Evolutionary conservation across 164 flowering plant genomes (phyloP), one percentile per base, ranked within the genome.

Genomic region (Warburgia ugandensis): DNA sequence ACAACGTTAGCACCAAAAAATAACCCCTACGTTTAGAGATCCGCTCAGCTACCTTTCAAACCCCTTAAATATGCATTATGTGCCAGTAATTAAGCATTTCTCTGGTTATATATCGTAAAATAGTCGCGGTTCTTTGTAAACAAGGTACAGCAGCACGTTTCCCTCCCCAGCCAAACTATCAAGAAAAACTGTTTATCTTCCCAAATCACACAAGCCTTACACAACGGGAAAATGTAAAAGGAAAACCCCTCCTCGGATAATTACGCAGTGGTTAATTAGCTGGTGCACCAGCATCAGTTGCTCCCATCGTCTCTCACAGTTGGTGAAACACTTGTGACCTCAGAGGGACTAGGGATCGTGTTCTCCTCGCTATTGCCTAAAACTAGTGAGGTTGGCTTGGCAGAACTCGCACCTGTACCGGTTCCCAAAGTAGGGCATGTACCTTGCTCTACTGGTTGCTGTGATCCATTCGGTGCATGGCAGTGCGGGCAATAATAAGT

Each of bases 401-500:
- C 49, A 27, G 32, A 44, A 25, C 10, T 27, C n/a, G n/a, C n/a
- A n/a, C n/a, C n/a, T n/a, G n/a, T n/a, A n/a, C n/a, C n/a, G n/a
- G n/a, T n/a, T n/a, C n/a, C n/a, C n/a, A n/a, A n/a, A n/a, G n/a
- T n/a, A n/a, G n/a, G n/a, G n/a, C n/a, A n/a, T n/a, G n/a, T n/a
- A 50, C 52, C 62, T 53, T 48, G 65, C 32, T 68, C 78, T 45
- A 76, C 73, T 17, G 49, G 55, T 32, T 64, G 68, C 32, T 57
- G 69, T 41, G 95, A 73, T 55, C 65, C 61, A 52, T 86, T 91
- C 37, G 86, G 69, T 41, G 86, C 92, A 54, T 71, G 69, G 52
- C 97, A 91, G 45, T 81, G 87, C 5, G 89, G 94, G 61, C 97
- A 91, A 60, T 77, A 87, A 50, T 91, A 91, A 8, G 92, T 83